Evolutionary conservation across 192 early-diverging fungal species (phyloP).

Genomic region (Bifiguratus adelaidae): DNA sequence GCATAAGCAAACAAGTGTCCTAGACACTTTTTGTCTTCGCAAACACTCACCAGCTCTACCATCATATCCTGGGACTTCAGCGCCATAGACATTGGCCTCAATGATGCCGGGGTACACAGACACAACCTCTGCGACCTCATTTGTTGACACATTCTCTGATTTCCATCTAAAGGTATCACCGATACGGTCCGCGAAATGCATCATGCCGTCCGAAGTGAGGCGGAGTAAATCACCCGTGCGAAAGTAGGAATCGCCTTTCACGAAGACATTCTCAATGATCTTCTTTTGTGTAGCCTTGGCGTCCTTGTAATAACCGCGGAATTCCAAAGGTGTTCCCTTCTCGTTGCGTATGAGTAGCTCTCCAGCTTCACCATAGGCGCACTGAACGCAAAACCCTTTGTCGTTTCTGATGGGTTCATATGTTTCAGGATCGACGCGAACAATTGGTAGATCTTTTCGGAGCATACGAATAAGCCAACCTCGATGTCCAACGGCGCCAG

Average conservation of each 20-base stretch:
- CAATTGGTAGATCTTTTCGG: slow-evolving; percentile 28
- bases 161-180: slow-evolving; percentile 72
- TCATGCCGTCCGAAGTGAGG: slow-evolving; percentile 32
- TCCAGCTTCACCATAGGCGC: slow-evolving; percentile 35
- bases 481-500: slow-evolving; percentile 51
- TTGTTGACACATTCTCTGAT: slow-evolving; percentile 44
- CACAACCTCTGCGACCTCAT: slow-evolving; percentile 50
- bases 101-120: slow-evolving; percentile 32
- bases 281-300: slow-evolving; percentile 34
- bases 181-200: slow-evolving; percentile 55
- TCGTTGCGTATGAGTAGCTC: slow-evolving; percentile 40
- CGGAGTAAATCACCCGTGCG: slow-evolving; percentile 52
- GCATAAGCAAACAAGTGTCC: no score
- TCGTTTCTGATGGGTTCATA: slow-evolving; percentile 38
- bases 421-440: slow-evolving; percentile 43
- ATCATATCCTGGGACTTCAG: slow-evolving; percentile 40
- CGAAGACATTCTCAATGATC: slow-evolving; percentile 37
- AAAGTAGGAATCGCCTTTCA: slow-evolving; percentile 44
- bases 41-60: slow-evolving; percentile 34
- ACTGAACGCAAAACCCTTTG: slow-evolving; percentile 37
- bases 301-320: slow-evolving; percentile 39
- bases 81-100: slow-evolving; percentile 57
- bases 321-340: slow-evolving; percentile 16
- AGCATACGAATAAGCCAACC: slow-evolving; percentile 21
- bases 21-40: no score